Evolutionary conservation across 805 yeast genomes (phyloP).

Genomic region (Saturnispora serradocipensis): DNA sequence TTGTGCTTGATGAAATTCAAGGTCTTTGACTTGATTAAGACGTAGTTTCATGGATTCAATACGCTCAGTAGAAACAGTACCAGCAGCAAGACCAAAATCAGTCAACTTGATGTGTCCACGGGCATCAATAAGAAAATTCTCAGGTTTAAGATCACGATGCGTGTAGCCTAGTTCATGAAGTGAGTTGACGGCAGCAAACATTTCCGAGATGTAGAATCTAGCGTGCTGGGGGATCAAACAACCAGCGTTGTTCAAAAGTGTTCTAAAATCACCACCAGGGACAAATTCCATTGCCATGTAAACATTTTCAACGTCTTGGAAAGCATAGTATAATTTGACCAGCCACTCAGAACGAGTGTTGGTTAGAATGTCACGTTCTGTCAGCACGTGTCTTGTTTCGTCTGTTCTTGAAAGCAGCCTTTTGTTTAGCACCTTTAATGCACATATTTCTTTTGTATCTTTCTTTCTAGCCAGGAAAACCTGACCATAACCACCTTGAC

Average conservation of each 20-base stretch:
- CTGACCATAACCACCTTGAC: conserved; percentile 99
- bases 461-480: conserved; percentile 92
- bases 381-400: conserved; percentile 90
- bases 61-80: conserved; percentile 84
- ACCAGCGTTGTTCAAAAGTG: conserved; percentile 87
- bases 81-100: conserved; percentile 96
- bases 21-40: conserved; percentile 58
- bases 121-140: conserved; percentile 80
- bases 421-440: conserved; percentile 85
- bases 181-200: conserved; percentile 92
- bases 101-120: conserved; percentile 90
- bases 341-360: conserved; percentile 94
- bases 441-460: conserved; percentile 93
- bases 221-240: conserved; percentile 91
- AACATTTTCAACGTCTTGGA: conserved; percentile 84
- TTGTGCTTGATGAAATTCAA: conserved; percentile 49
- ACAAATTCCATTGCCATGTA: conserved; percentile 98
- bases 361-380: conserved; percentile 95
- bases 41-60: conserved; percentile 84
- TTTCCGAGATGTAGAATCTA: conserved; percentile 87
- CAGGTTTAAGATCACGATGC: conserved; percentile 95
- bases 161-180: conserved; percentile 92
- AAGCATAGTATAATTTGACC: conserved; percentile 86
- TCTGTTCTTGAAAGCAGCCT: conserved; percentile 78
- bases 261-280: conserved; percentile 99